These are phyloP conservation scores for Pseudogymnoascus sp. DNA, from an alignment of 2,329 filamentous ascomycete species.

Conservation along the genomic window DNA sequence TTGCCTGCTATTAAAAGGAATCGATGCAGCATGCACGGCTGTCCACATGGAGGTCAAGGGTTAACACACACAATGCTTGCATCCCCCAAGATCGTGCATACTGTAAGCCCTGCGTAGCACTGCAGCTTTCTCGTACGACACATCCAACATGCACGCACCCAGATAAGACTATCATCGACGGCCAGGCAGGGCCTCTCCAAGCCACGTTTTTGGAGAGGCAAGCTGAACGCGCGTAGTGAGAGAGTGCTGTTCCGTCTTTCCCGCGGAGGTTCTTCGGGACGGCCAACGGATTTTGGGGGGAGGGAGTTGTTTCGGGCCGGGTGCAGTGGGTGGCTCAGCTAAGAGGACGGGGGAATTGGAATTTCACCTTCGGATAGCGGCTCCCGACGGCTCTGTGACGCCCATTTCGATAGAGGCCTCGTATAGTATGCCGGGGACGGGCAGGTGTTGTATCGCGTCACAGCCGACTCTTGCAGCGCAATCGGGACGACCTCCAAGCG, in stretches of 20 bases:
- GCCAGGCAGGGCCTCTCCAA: neutral
- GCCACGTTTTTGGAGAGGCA: neutral
- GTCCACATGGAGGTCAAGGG: neutral
- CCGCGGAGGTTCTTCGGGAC: neutral
- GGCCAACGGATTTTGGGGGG: neutral
- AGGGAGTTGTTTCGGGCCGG: neutral
- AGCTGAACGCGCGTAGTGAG: neutral
- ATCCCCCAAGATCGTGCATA: neutral
- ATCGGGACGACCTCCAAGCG: neutral
- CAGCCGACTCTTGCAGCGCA: neutral
- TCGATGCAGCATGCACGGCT: neutral
- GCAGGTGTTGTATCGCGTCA: neutral
- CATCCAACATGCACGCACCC: neutral
- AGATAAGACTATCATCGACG: neutral
- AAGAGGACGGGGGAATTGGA: neutral
- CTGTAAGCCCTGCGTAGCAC: conserved; percentile 2
- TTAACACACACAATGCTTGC: neutral
- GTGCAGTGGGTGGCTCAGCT: neutral
- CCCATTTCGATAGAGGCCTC: neutral
- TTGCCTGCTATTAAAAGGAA: neutral
- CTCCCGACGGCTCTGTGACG: neutral
- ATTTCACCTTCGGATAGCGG: neutral
- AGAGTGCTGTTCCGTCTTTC: neutral
- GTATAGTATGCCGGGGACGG: neutral
- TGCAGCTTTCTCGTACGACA: neutral